Evolutionary conservation across 176 grass and related monocot genomes (phyloP), one percentile per base, ranked within the genome.

Genomic region (Oryza glumipatula): DNA sequence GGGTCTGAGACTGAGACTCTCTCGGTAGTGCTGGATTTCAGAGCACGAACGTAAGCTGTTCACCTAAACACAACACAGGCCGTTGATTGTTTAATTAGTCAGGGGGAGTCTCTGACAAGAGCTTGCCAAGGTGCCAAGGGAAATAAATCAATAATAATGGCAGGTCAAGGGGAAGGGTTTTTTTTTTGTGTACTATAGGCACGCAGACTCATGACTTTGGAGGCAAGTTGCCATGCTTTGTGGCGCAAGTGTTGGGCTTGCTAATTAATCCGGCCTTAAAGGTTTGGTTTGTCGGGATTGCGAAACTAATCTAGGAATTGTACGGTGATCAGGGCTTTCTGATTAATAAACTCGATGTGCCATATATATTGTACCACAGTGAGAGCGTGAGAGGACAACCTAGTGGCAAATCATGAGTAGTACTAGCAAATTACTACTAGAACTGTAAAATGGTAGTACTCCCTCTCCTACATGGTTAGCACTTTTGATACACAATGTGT

Each of bases 231-330:
- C 58, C 84, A 51, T 26, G 80, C 80, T 67, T 90, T 11, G 74
- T 69, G 84, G 68, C 84, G 88, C 88, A 49, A 83, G 63, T 47
- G 84, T 46, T 54, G 83, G 88, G 72, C 7, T 2, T 33, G 52
- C 47, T 44, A 80, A 72, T 17, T 66, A 66, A 68, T 60, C 76
- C 23, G 13, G 44, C 23, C 56, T 77, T 76, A 54, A 81, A 46
- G 73, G 73, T 65, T 17, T 67, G 46, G 39, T 38, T 45, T 67
- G 36, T 86, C 74, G 84, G 88, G 88, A 90, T 90, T 16, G 60
- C 61, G 73, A 79, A 86, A 90, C 63, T 70, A 68, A 10, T 36
- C 68, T 28, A 75, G 30, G 79, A 39, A 16, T 7, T 0, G 79
- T 63, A 68, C 47, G 58, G 24, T n/a, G 5, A 56, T 2, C 72